These are phyloP conservation scores for Selenicereus undatus DNA, from an alignment of 148 eudicot genomes.

Conservation along the genomic window DNA sequence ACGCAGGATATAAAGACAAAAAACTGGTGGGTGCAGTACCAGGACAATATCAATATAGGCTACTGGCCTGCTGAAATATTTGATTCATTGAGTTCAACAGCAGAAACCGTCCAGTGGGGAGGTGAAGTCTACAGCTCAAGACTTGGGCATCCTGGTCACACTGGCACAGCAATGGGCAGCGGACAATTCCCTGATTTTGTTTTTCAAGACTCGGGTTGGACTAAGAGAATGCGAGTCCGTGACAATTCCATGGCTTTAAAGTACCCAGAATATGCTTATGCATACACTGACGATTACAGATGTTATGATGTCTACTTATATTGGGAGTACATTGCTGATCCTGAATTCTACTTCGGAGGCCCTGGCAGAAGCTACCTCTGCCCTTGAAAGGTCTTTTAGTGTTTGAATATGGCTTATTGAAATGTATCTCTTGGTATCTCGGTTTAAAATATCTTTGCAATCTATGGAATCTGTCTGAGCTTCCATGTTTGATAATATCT, in stretches of 20 bases:
- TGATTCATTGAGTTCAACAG: constrained; percentile 8
- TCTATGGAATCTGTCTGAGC: background rate
- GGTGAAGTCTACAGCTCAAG: constrained; percentile 29
- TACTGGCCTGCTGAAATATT: constrained; percentile 32
- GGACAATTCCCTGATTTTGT: constrained; percentile 15
- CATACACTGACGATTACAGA: constrained; percentile 20
- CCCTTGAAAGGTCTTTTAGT: background rate
- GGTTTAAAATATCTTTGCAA: background rate
- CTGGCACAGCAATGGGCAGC: constrained; percentile 30
- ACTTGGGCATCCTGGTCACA: constrained; percentile 27
- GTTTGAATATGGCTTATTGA: background rate
- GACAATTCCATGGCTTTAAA: constrained; percentile 22
- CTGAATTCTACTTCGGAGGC: constrained; percentile 27
- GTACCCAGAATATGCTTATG: constrained; percentile 18
- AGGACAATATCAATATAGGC: constrained; percentile 17
- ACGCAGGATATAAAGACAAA: constrained; percentile 19
- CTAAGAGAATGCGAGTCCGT: constrained; percentile 24
- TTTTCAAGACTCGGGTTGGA: constrained; percentile 16
- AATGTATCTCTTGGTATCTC: background rate
- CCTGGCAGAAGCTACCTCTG: constrained; percentile 24
- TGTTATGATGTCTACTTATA: constrained; percentile 17
- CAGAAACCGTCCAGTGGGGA: constrained; percentile 31
- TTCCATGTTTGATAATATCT: background rate
- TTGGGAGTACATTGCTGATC: constrained; percentile 21
- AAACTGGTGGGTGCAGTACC: constrained; percentile 33